A percentile compares a stretch with the other conserved stretches of the same genome.
phyloP scores from a whole-genome alignment of 2,329 filamentous ascomycete species.

The Aspergillus tubingensis region DNA sequence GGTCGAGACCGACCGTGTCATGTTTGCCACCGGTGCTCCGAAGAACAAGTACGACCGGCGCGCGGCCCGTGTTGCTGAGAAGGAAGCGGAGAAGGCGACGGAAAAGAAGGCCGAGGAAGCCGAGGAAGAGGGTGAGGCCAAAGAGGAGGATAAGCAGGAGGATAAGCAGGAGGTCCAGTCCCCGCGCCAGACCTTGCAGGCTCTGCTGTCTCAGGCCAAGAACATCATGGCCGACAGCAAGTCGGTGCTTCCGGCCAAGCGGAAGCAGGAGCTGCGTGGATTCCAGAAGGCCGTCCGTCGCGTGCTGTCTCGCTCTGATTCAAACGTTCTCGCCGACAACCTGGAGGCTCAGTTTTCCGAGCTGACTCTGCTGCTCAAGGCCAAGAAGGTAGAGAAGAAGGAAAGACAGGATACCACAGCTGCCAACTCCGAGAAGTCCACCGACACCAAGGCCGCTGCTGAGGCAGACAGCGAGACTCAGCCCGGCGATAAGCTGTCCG shows the following conservation, averaged over 20 bases:
- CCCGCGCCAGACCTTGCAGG: slow-evolving; percentile 53
- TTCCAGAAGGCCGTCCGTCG: slow-evolving; percentile 68
- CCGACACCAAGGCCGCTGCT: slow-evolving; percentile 8
- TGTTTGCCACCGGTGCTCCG: slow-evolving; percentile 79
- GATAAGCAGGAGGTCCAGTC: slow-evolving; percentile 43
- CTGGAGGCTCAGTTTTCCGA: slow-evolving; percentile 58
- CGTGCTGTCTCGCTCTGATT: slow-evolving; percentile 59
- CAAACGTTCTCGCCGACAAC: slow-evolving; percentile 47
- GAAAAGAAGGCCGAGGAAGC: slow-evolving; percentile 27
- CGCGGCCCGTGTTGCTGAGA: slow-evolving; percentile 33
- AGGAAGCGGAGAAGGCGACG: slow-evolving; percentile 21
- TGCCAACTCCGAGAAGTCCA: slow-evolving; percentile 9
- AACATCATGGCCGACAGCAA: slow-evolving; percentile 58
- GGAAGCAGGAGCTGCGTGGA: slow-evolving; percentile 74
- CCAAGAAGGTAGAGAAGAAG: slow-evolving; percentile 36
- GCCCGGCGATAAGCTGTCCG: slow-evolving; percentile 33
- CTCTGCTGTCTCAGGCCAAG: slow-evolving; percentile 60
- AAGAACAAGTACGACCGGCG: slow-evolving; percentile 56
- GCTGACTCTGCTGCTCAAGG: slow-evolving; percentile 52
- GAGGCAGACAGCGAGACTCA: slow-evolving; percentile 11
- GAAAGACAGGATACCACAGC: slow-evolving; percentile 9
- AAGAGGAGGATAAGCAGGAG: slow-evolving; percentile 28
- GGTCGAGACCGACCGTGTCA: slow-evolving; percentile 83
- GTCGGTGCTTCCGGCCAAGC: slow-evolving; percentile 62
- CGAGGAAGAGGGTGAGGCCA: slow-evolving; percentile 32